phyloP scores from a whole-genome alignment of 495 filamentous ascomycete genomes.

The Xylaria venustula region DNA sequence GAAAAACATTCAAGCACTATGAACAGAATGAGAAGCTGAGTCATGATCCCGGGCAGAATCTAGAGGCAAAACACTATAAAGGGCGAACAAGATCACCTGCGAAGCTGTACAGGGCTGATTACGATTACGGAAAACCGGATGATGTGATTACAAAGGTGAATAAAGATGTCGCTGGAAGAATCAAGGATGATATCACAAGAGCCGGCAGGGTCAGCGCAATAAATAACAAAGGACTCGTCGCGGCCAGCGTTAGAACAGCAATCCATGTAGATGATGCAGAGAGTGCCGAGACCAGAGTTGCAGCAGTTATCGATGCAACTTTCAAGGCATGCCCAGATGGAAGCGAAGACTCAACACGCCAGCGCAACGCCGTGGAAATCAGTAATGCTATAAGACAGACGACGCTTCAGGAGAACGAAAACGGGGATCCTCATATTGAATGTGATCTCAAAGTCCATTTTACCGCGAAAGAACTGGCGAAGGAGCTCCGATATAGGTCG shows the following conservation, averaged over 20 bases:
- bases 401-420: neutral
- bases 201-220: neutral
- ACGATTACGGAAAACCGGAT: neutral
- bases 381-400: neutral
- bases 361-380: neutral
- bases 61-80: neutral
- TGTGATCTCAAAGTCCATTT: neutral
- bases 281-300: neutral
- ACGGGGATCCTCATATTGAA: neutral
- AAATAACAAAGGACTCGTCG: neutral
- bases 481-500: neutral
- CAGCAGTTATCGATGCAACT: neutral
- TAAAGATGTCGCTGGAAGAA: neutral
- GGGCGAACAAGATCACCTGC: neutral
- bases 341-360: neutral
- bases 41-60: neutral
- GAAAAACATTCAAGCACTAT: neutral
- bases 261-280: neutral
- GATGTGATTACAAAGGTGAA: neutral
- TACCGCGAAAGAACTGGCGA: conserved; percentile 1
- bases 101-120: neutral
- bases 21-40: neutral
- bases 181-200: neutral
- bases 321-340: neutral
- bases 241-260: neutral